phyloP scores from a whole-genome alignment of 2,329 filamentous ascomycete species.

The Coniochaeta sp. region DNA sequence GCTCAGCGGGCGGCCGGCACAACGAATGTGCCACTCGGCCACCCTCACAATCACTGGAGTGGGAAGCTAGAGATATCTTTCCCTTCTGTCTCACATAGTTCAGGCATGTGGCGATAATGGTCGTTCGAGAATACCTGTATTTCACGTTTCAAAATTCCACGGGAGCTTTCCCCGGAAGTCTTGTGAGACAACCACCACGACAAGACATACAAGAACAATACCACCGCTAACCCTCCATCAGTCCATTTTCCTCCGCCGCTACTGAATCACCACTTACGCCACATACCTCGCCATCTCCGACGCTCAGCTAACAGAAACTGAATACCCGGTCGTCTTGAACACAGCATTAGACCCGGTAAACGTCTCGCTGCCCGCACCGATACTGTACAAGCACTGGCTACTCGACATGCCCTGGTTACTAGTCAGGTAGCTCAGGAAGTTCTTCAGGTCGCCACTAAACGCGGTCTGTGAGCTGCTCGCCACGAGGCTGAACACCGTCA shows the following conservation, averaged over 20 bases:
- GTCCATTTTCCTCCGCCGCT: neutral
- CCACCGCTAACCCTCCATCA: neutral
- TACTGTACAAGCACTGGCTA: constrained; percentile 44
- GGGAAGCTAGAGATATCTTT: constrained; percentile 28
- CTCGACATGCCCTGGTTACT: constrained; percentile 36
- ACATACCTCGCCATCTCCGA: neutral
- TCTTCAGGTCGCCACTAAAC: constrained; percentile 50
- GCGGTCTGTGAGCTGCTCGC: constrained; percentile 33
- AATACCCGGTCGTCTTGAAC: constrained; percentile 13
- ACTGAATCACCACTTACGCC: neutral
- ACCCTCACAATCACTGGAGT: constrained; percentile 28
- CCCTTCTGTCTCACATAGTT: neutral
- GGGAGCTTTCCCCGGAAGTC: neutral
- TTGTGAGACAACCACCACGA: neutral
- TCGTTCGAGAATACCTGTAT: neutral
- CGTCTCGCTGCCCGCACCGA: constrained; percentile 50
- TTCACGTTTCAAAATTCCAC: neutral
- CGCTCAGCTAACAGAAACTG: constrained; percentile 6
- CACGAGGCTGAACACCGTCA: constrained; percentile 52
- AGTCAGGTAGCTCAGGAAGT: constrained; percentile 51
- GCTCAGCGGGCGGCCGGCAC: constrained; percentile 10
- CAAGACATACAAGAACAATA: neutral
- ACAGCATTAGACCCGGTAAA: constrained; percentile 38
- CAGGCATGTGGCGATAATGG: neutral
- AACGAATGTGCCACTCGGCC: constrained; percentile 7